Conservation (phyloP, 2,329 filamentous ascomycete species). For the Monosporascus sp. region DNA sequence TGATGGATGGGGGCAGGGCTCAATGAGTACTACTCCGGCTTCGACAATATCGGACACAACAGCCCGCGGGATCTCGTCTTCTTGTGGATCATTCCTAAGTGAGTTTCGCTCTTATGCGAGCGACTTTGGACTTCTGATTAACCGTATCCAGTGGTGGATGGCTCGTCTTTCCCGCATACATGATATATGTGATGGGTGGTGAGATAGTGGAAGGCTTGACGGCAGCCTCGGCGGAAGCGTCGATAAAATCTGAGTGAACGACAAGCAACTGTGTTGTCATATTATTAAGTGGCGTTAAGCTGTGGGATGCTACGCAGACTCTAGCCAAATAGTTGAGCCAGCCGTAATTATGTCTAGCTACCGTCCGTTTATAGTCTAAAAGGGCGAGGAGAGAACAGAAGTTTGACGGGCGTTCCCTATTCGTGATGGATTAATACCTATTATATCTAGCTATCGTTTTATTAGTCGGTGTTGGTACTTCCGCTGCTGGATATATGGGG, state of each 20-base stretch:
- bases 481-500: conserved; percentile 1
- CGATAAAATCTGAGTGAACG: conserved; percentile 36
- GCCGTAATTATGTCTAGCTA: not conserved
- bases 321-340: no score
- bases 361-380: not conserved
- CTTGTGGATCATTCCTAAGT: conserved; percentile 57
- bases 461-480: not conserved
- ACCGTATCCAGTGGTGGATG: conserved; percentile 41
- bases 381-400: no score
- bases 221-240: conserved; percentile 25
- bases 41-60: conserved; percentile 55
- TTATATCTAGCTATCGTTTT: not conserved
- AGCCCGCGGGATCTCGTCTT: conserved; percentile 35
- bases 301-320: no score
- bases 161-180: conserved; percentile 47
- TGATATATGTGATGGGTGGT: conserved; percentile 42
- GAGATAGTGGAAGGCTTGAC: conserved; percentile 44
- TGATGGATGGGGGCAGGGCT: conserved; percentile 34
- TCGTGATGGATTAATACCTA: not conserved
- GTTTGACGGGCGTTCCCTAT: no score
- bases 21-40: conserved; percentile 51
- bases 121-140: not conserved
- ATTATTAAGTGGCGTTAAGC: not conserved
- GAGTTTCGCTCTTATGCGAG: conserved; percentile 20
- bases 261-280: not conserved